Percentiles rank a stretch among this genome's conserved stretches.
Evolutionary conservation across 2,329 filamentous ascomycete species (phyloP).

Genomic region (Colletotrichum tamarilloi): DNA sequence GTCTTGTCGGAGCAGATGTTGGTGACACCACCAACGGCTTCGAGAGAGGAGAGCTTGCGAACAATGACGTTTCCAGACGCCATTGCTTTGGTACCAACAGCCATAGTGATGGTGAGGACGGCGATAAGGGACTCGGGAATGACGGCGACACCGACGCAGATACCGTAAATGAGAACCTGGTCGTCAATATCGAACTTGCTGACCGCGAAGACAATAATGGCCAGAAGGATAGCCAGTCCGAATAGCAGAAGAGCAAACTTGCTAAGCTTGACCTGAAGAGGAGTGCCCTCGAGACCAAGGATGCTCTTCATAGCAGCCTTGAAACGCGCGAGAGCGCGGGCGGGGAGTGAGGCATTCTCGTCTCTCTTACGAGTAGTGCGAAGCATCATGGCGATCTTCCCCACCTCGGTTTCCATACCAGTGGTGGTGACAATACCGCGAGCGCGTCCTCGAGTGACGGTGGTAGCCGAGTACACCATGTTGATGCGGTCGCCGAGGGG

Average conservation of each 20-base stretch:
- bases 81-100: conserved; percentile 74
- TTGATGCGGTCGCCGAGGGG: conserved; percentile 77
- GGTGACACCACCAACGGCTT: conserved; percentile 76
- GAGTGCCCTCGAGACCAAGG: conserved; percentile 79
- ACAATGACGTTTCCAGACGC: conserved; percentile 73
- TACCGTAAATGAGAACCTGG: conserved; percentile 70
- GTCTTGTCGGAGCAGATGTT: conserved; percentile 80
- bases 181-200: conserved; percentile 64
- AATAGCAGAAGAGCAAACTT: conserved; percentile 88
- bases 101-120: conserved; percentile 78
- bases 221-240: conserved; percentile 72
- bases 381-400: conserved; percentile 78
- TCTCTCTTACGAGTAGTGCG: conserved; percentile 66
- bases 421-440: conserved; percentile 76
- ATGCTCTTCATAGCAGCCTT: conserved; percentile 59
- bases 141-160: conserved; percentile 71
- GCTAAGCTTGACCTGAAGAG: conserved; percentile 85
- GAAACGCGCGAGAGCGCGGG: conserved; percentile 57
- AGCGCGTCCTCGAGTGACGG: conserved; percentile 77
- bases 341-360: conserved; percentile 49
- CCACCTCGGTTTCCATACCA: conserved; percentile 81
- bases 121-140: conserved; percentile 76
- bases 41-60: conserved; percentile 72
- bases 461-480: conserved; percentile 77
- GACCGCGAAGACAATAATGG: conserved; percentile 71